Base-by-base conservation (phyloP, 2,329 filamentous ascomycete genomes). In the Madurella mycetomatis region DNA sequence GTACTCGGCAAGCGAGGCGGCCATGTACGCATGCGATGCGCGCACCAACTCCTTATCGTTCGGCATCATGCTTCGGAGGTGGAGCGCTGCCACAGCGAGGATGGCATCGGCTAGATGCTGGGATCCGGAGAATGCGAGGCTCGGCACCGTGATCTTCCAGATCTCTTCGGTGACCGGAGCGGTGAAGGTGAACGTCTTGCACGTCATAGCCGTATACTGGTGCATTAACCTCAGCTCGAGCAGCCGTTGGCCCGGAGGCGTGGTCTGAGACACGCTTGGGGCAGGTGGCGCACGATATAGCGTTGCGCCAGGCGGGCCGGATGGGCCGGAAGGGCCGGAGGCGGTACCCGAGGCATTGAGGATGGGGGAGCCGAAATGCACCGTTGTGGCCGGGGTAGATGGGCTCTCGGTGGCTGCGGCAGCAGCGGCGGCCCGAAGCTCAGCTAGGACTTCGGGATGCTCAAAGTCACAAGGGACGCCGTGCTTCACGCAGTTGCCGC, bases 401-500 rank as follows among this genome's bases (percentile, higher is more conserved):
- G 59, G 64, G 39, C 59, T 61, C 11, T 62, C 52, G 16, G 63
- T 31, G n/a, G 46, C 45, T 15, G 60, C 65, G 17, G 72, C 66
- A n/a, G 69, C 69, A 15, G 73, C 67, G 44, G 71, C 66, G 2
- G 72, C 61, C 25, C 70, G 64, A 43, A 80, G 70, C 44, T 77
- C 73, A 50, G 76, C 73, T 54, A 75, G 67, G 54, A 77, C 67
- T 37, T 75, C 69, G 9, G 77, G 76, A 58, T 76, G 75, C 61
- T 84, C 81, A 64, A 86, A 87, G 66, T 87, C 84, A 70, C 84
- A 87, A 34, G 73, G 67, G 39, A 86, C 84, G 62, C 83, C 84
- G 69, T 87, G 84, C 64, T 86, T 87, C 53, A 77, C 70, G 70
- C 84, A 87, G 69, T 86, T 86, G 57, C 82, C 80, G 65, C 84